phyloP scores from a whole-genome alignment of 441 rosid genomes.

The Sinapis alba region DNA sequence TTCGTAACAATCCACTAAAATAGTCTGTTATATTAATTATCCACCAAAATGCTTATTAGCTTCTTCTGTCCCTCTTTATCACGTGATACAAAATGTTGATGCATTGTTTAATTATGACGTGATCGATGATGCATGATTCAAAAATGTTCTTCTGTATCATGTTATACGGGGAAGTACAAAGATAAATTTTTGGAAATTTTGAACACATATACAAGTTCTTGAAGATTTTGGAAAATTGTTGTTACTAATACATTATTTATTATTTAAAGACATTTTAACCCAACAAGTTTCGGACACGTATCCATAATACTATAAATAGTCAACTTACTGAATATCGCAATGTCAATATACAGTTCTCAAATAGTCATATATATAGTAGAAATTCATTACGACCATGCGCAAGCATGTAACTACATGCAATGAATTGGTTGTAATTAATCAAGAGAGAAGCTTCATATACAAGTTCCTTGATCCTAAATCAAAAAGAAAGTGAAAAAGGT shows the following conservation, averaged over 20 bases:
- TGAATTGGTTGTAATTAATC: conserved; percentile 5
- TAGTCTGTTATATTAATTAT: not conserved
- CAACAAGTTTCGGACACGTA: not conserved
- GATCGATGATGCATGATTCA: not conserved
- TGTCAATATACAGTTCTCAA: not conserved
- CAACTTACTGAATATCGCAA: not conserved
- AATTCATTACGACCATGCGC: not conserved
- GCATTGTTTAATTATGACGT: not conserved
- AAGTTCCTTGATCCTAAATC: conserved; percentile 25
- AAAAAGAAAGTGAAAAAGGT: conserved; percentile 13
- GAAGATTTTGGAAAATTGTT: not conserved
- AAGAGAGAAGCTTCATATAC: conserved; percentile 16
- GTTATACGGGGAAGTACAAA: not conserved
- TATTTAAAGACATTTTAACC: not conserved
- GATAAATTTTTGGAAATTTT: not conserved
- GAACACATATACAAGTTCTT: not conserved
- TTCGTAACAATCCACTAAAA: conserved; percentile 1
- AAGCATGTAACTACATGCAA: not conserved
- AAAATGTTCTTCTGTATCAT: not conserved
- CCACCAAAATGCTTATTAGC: not conserved
- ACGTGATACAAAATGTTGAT: not conserved
- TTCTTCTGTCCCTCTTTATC: not conserved
- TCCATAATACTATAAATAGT: not conserved
- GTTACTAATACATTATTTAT: not conserved
- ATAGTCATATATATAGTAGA: not conserved